phyloP scores from a whole-genome alignment of 2,329 filamentous ascomycete genomes.

The Calonectria fujianensis region DNA sequence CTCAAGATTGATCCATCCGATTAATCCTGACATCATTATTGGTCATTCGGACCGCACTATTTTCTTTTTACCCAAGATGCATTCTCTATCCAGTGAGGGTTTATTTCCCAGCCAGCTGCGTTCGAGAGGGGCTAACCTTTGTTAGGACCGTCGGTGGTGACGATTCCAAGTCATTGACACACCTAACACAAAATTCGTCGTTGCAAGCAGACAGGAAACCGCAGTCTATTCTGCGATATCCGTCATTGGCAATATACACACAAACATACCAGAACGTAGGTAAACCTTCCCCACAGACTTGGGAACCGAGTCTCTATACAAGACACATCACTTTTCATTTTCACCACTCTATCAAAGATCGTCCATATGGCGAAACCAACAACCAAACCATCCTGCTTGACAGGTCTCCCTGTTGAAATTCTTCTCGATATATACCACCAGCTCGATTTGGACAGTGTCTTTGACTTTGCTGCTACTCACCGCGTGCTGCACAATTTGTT shows the following conservation, averaged over 20 bases:
- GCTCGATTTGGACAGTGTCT: conserved; percentile 65
- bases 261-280: not conserved
- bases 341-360: not conserved
- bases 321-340: not conserved
- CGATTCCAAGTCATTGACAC: conserved; percentile 40
- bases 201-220: conserved; percentile 23
- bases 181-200: conserved; percentile 16
- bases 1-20: conserved; percentile 1
- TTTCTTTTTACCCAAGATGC: conserved; percentile 43
- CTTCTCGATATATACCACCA: conserved; percentile 68
- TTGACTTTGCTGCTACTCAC: conserved; percentile 62
- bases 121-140: conserved; percentile 16
- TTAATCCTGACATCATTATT: conserved; percentile 29
- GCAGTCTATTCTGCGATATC: conserved; percentile 7
- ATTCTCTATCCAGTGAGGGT: conserved; percentile 42
- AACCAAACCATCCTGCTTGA: conserved; percentile 48
- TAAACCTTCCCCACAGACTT: no score
- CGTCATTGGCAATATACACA: conserved; percentile 19
- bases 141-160: conserved; percentile 34
- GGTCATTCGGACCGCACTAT: conserved; percentile 14
- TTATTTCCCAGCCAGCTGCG: not conserved
- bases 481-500: conserved; percentile 65
- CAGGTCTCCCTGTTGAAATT: conserved; percentile 67
- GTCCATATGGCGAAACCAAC: conserved; percentile 46
- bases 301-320: not conserved